Base-by-base conservation (phyloP, 805 yeast genomes). In the Saturnispora saitoi region DNA sequence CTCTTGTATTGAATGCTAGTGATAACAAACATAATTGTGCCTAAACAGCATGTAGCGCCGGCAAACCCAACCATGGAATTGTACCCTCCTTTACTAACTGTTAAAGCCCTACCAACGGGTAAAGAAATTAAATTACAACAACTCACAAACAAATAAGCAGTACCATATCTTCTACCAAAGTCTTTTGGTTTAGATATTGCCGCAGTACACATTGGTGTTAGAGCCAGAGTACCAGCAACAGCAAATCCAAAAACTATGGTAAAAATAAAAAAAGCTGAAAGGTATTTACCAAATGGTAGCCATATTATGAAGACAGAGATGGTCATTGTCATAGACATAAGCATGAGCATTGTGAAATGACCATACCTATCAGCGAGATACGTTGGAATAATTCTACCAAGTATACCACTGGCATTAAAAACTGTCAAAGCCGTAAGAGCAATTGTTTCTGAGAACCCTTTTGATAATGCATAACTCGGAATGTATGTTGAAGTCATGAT, bases 131-230 rank as follows among this genome's bases (percentile, higher is more conserved):
- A 63, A 30, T 71, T 67, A 14, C 73, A 67, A 48, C 78, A 66
- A 30, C 63, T 54, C 34, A 72, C 68, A 45, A 69, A 67, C 48
- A 73, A 78, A 60, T 81, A 83, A 50, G 81, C 75, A 4, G 88
- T 75, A 0, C 91, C 90, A 56, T 80, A 85, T 28, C 83, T 64
- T 54, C 77, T 79, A 14, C 91, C 91, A 56, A 83, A 82, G 49
- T 81, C 77, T 50, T 72, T 69, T 0, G 82, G 80, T 14, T 72
- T 73, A n/a, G 82, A 76, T 28, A 85, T 77, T 42, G 76, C 75
- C 0, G 85, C 76, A n/a, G 82, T 72, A 52, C 90, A 83, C 4
- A 78, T 80, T 0, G 91, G 88, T 0, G 84, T 75, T 44, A 84
- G 58, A 0, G 86, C 73, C 38, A 85, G 66, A 4, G 83, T 77